phyloP scores from a whole-genome alignment of 2,329 filamentous ascomycete genomes.

The Cladosporium sp. region DNA sequence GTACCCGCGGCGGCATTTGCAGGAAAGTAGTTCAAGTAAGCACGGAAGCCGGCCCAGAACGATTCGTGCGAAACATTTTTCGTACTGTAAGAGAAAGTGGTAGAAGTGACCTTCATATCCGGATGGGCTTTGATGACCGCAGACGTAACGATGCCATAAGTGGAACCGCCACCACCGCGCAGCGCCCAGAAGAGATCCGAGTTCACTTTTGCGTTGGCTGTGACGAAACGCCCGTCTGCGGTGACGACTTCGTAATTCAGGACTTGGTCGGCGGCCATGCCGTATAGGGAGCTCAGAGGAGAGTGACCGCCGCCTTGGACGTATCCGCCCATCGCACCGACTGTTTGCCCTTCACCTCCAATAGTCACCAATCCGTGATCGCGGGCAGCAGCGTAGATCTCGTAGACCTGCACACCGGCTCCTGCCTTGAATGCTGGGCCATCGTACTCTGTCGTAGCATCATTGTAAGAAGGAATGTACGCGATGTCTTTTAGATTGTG shows the following conservation, averaged over 20 bases:
- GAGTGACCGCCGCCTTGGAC: constrained; percentile 31
- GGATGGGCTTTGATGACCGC: constrained; percentile 4
- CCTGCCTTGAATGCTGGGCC: constrained; percentile 28
- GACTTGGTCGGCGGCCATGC: constrained; percentile 29
- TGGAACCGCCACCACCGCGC: constrained; percentile 41
- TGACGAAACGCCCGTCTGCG: constrained; percentile 9
- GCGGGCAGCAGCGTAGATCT: constrained; percentile 21
- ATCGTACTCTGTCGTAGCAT: constrained; percentile 20
- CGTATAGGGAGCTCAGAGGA: constrained; percentile 19
- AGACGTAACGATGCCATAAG: constrained; percentile 34
- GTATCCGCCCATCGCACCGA: constrained; percentile 31
- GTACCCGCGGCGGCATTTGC: constrained; percentile 24
- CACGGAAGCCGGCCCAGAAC: constrained; percentile 30
- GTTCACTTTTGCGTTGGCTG: constrained; percentile 22
- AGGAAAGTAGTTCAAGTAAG: constrained; percentile 31
- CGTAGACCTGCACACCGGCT: constrained; percentile 25
- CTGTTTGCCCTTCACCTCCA: constrained; percentile 27
- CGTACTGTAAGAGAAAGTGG: constrained; percentile 21
- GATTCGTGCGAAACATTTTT: constrained; percentile 35
- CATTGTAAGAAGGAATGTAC: constrained; percentile 21
- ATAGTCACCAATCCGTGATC: constrained; percentile 15
- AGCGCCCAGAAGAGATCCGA: constrained; percentile 36
- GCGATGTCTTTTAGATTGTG: constrained; percentile 26
- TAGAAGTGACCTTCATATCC: constrained; percentile 25
- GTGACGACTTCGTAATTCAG: constrained; percentile 22